Conservation (phyloP, 1,284 basidiomycete species). For the Filobasidium uniguttulatum region DNA sequence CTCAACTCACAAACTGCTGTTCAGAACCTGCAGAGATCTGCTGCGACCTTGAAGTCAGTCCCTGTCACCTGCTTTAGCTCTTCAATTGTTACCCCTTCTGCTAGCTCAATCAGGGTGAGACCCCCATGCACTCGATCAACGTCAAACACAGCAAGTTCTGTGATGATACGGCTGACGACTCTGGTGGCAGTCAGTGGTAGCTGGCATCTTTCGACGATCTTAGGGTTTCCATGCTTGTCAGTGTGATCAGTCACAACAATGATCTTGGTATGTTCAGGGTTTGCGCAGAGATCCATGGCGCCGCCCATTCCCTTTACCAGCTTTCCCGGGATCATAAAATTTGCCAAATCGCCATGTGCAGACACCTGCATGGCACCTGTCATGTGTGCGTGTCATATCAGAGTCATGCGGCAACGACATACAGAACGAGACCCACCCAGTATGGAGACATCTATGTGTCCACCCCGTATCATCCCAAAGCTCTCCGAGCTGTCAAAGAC, state of each 20-base stretch:
- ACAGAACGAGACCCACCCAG: conserved; percentile 40
- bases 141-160: conserved; percentile 77
- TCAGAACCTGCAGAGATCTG: conserved; percentile 26
- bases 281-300: conserved; percentile 90
- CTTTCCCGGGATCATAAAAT: conserved; percentile 95
- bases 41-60: conserved; percentile 51
- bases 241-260: conserved; percentile 81
- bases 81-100: conserved; percentile 66
- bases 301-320: conserved; percentile 83
- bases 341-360: conserved; percentile 77
- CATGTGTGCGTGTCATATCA: not conserved
- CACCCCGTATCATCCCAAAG: conserved; percentile 92
- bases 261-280: conserved; percentile 60
- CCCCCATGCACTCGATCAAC: conserved; percentile 60
- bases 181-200: conserved; percentile 77
- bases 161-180: conserved; percentile 78
- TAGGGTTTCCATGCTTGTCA: conserved; percentile 75
- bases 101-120: conserved; percentile 66
- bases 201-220: conserved; percentile 68
- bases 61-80: conserved; percentile 76
- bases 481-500: conserved; percentile 51
- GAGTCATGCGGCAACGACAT: not conserved
- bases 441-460: conserved; percentile 88
- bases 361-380: conserved; percentile 75
- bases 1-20: no score